A percentile compares a stretch with the other conserved stretches of the same genome.
These are phyloP conservation scores for Fulvia fulva DNA, from an alignment of 2,329 filamentous ascomycete genomes.

Conservation along the genomic window DNA sequence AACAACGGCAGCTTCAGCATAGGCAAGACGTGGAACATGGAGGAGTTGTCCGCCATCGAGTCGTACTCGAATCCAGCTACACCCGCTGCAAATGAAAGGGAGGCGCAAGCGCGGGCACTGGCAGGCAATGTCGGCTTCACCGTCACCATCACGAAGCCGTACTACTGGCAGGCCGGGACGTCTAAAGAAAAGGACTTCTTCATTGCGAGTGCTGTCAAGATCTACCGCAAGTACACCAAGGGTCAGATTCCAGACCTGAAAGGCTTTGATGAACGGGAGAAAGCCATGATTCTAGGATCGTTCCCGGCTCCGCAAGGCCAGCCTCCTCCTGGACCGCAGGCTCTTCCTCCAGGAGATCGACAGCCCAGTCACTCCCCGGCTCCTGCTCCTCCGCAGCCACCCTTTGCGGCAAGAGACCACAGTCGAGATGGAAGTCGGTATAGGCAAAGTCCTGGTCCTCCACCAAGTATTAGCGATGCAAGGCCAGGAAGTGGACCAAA, in stretches of 20 bases:
- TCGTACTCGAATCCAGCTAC: slow-evolving; percentile 59
- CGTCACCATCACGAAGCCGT: slow-evolving; percentile 86
- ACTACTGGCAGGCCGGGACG: slow-evolving; percentile 93
- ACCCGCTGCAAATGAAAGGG: slow-evolving; percentile 54
- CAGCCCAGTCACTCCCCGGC: slow-evolving; percentile 13
- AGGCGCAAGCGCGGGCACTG: slow-evolving; percentile 64
- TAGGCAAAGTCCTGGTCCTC: slow-evolving; percentile 29
- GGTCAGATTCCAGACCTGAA: slow-evolving; percentile 73
- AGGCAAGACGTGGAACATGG: slow-evolving; percentile 95
- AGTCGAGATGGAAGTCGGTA: slow-evolving; percentile 30
- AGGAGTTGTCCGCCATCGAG: slow-evolving; percentile 79
- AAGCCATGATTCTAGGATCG: slow-evolving; percentile 66
- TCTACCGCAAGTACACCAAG: slow-evolving; percentile 92
- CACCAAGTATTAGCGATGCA: slow-evolving; percentile 26
- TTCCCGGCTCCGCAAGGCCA: slow-evolving; percentile 16
- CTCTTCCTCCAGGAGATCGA: slow-evolving; percentile 6
- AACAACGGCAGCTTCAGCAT: slow-evolving; percentile 91
- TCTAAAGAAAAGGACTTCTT: slow-evolving; percentile 99
- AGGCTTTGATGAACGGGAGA: slow-evolving; percentile 77
- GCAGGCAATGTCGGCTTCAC: slow-evolving; percentile 79
- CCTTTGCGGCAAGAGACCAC: slow-evolving; percentile 30
- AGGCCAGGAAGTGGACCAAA: slow-evolving; percentile 16
- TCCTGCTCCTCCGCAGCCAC: slow-evolving; percentile 29
- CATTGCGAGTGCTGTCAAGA: slow-evolving; percentile 91
- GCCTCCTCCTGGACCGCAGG: slow-evolving; percentile 9